Percentiles rank a stretch among this genome's conserved stretches.
Conservation (phyloP, 1,284 basidiomycete species). For the Flammula alnicola region DNA sequence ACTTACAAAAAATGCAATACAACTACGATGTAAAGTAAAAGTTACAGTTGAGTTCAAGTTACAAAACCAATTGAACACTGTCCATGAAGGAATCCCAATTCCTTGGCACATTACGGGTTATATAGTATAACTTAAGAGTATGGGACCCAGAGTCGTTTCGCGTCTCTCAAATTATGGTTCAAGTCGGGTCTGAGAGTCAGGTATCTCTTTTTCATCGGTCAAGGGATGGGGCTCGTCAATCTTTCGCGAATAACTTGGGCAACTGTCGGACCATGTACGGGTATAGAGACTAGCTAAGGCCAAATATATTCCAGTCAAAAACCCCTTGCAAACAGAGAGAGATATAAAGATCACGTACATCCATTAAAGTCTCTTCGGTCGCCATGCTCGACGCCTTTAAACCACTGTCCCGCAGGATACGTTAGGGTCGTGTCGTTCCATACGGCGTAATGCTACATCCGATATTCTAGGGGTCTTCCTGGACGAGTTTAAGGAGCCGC, state of each 20-base stretch:
- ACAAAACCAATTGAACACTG: too few relatives aligned
- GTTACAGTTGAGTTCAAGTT: too few relatives aligned
- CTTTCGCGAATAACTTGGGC: constrained; percentile 30
- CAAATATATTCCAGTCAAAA: background rate
- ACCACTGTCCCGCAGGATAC: constrained; percentile 36
- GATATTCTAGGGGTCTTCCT: background rate
- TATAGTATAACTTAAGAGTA: too few relatives aligned
- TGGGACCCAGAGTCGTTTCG: too few relatives aligned
- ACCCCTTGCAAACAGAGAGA: background rate
- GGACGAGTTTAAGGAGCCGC: background rate
- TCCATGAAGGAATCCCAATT: too few relatives aligned
- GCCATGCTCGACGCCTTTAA: constrained; percentile 33
- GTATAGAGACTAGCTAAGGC: constrained; percentile 32
- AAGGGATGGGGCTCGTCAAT: too few relatives aligned
- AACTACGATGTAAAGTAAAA: too few relatives aligned
- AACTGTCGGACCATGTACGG: constrained; percentile 36
- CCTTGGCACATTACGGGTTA: too few relatives aligned
- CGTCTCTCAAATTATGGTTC: too few relatives aligned
- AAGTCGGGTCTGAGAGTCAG: too few relatives aligned
- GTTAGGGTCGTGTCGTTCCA: constrained; percentile 45
- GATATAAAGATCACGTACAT: constrained; percentile 21
- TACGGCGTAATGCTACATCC: constrained; percentile 41
- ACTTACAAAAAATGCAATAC: too few relatives aligned
- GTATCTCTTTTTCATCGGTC: too few relatives aligned
- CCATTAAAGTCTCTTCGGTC: constrained; percentile 35